Percentiles rank a stretch among this genome's conserved stretches.
phyloP scores from a whole-genome alignment of 2,329 filamentous ascomycete species.

The Dothideomycetidae sp. region DNA sequence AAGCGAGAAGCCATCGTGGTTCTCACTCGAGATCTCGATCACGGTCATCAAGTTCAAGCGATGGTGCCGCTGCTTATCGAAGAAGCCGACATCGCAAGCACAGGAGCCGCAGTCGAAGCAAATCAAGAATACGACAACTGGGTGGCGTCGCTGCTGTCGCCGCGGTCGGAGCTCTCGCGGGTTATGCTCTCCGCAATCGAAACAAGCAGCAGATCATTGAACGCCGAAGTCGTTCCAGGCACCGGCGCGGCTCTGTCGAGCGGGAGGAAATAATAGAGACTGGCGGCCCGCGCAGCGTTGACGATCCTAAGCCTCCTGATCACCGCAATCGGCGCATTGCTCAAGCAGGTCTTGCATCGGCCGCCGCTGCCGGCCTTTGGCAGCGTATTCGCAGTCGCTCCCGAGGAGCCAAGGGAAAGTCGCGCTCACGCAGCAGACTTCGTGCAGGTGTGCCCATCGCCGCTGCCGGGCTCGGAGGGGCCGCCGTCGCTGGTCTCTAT shows the following conservation, averaged over 20 bases:
- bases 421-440: conserved; percentile 36
- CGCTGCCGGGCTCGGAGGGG: conserved; percentile 46
- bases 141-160: conserved; percentile 47
- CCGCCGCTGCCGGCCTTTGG: conserved; percentile 47
- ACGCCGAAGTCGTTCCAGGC: conserved; percentile 31
- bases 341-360: conserved; percentile 47
- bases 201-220: conserved; percentile 33
- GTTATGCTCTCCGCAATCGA: conserved; percentile 36
- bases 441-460: conserved; percentile 45
- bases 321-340: conserved; percentile 46
- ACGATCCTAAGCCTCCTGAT: conserved; percentile 26
- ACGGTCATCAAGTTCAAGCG: conserved; percentile 18
- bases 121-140: conserved; percentile 36
- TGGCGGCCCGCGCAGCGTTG: conserved; percentile 3
- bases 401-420: conserved; percentile 30
- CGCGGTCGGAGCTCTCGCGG: conserved; percentile 43
- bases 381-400: conserved; percentile 45
- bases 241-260: conserved; percentile 27
- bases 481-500: conserved; percentile 47
- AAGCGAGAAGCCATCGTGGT: conserved; percentile 19
- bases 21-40: conserved; percentile 16
- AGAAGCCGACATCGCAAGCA: conserved; percentile 21
- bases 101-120: conserved; percentile 12
- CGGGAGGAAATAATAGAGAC: conserved; percentile 14
- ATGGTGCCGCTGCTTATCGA: conserved; percentile 19